These are phyloP conservation scores for Ophiobolus disseminans DNA, from an alignment of 2,329 filamentous ascomycete genomes.

Conservation along the genomic window DNA sequence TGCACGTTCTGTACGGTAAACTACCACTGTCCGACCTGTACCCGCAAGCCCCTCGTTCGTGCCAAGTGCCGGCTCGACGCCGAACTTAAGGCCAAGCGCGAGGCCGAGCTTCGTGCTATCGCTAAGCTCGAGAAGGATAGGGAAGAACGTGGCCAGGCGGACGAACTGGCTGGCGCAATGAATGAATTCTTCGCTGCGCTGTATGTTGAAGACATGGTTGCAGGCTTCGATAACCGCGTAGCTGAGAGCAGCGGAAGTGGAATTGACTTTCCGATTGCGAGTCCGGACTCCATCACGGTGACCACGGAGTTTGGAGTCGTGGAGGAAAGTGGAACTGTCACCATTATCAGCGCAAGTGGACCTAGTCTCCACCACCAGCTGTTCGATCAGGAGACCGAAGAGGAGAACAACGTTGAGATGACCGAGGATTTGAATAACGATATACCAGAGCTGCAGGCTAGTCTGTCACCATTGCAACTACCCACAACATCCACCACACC, in stretches of 20 bases:
- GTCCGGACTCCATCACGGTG: slow-evolving; percentile 44
- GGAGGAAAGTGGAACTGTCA: slow-evolving; percentile 40
- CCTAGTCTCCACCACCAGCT: slow-evolving; percentile 18
- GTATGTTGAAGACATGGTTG: slow-evolving; percentile 23
- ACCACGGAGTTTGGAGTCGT: slow-evolving; percentile 45
- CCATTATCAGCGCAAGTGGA: slow-evolving; percentile 35
- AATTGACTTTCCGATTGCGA: slow-evolving; percentile 26
- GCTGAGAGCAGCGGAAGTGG: slow-evolving; percentile 1
- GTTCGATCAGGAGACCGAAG: slow-evolving; percentile 18
- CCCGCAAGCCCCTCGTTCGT: slow-evolving; percentile 41
- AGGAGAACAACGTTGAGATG: slow-evolving; percentile 27
- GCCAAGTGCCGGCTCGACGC: slow-evolving; percentile 47
- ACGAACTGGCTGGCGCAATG: slow-evolving; percentile 45
- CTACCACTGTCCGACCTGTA: slow-evolving; percentile 50
- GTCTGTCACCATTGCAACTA: slow-evolving; percentile 8
- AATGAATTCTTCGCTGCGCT: slow-evolving; percentile 43
- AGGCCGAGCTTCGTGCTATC: slow-evolving; percentile 37
- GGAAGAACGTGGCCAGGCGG: slow-evolving; percentile 42
- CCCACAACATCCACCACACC: not conserved
- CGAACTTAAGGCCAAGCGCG: slow-evolving; percentile 41
- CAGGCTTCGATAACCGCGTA: slow-evolving; percentile 3
- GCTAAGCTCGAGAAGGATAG: slow-evolving; percentile 42
- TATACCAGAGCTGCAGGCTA: slow-evolving; percentile 9
- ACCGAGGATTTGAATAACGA: slow-evolving; percentile 22
- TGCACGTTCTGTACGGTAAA: slow-evolving; percentile 50